These are phyloP conservation scores for Botrytis hyacinthi DNA, from an alignment of 2,329 filamentous ascomycete species.

Conservation along the genomic window DNA sequence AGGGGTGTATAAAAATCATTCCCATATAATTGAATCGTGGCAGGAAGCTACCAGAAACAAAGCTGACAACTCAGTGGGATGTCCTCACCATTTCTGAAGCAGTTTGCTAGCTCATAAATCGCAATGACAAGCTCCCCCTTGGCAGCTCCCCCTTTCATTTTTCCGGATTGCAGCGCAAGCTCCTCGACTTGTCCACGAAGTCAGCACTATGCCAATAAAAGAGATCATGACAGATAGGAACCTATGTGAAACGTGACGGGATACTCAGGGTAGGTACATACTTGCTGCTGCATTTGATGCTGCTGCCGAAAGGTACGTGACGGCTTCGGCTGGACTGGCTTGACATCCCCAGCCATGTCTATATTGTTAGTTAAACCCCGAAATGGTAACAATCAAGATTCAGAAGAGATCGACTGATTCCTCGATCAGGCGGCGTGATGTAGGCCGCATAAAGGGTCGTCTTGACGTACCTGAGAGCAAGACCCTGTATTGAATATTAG, in stretches of 20 bases:
- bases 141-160: conserved; percentile 89
- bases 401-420: background rate
- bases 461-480: conserved; percentile 72
- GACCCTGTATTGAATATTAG: conserved; percentile 48
- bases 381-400: conserved; percentile 14
- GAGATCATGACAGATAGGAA: background rate
- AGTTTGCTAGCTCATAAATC: conserved; percentile 92
- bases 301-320: conserved; percentile 82
- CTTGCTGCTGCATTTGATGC: conserved; percentile 81
- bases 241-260: conserved; percentile 6
- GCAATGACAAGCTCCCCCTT: conserved; percentile 96
- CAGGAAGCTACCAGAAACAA: conserved; percentile 13
- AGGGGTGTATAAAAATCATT: background rate
- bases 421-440: conserved; percentile 19
- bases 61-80: conserved; percentile 17
- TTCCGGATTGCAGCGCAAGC: conserved; percentile 77
- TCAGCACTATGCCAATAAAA: conserved; percentile 18
- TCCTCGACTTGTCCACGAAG: conserved; percentile 58
- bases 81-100: conserved; percentile 73
- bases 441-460: conserved; percentile 25
- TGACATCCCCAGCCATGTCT: conserved; percentile 92
- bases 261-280: conserved; percentile 14
- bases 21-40: conserved; percentile 13
- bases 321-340: conserved; percentile 68
- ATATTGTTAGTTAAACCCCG: conserved; percentile 19